Evolutionary conservation across 1,139 yeast species (phyloP), one percentile per base, ranked within the genome.

Genomic region (Pichia norvegensis): DNA sequence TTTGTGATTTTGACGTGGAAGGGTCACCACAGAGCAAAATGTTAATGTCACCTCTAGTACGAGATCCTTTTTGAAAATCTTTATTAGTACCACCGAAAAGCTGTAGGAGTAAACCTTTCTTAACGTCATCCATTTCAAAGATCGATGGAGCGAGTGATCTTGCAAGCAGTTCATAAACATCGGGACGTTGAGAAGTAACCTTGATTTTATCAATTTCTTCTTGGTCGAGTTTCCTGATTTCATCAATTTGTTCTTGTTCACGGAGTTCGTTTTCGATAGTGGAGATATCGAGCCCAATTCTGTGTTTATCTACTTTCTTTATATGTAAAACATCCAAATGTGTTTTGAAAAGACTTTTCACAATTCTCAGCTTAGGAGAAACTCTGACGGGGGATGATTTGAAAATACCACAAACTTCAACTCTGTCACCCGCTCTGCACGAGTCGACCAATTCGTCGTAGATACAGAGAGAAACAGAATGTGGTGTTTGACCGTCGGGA

Each of bases 401-500:
- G 69, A 88, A 94, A 37, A 94, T 84, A 52, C 98, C 98, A 53
- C 97, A 87, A 20, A 90, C 95, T 64, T 90, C 96, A 42, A 94
- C 77, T 52, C 97, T 76, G 64, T 92, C 99, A 72, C 99, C 99
- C 16, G 98, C 97, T 59, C 95, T 78, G 61, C 95, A 85, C 46
- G 85, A 74, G 63, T 92, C 99, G 2, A 92, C 98, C 52, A 92
- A 72, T 62, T 94, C 98, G 64, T 94, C 99, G 60, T 92, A 92
- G 4, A 87, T 95, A 69, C 97, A 88, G 33, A 92, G 70, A 13
- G 95, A 87, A 46, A 92, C 87, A 13, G 97, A 83, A 63, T 92
- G 98, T 2, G 99, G 98, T 4, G 98, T 92, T 66, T 92, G 98
- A 20, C 99, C 99, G 67, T 87, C 98, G 3, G 98, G 98, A n/a